Base-by-base conservation (phyloP, 2,329 filamentous ascomycete species). In the Stagonosporopsis chrysanthemi region DNA sequence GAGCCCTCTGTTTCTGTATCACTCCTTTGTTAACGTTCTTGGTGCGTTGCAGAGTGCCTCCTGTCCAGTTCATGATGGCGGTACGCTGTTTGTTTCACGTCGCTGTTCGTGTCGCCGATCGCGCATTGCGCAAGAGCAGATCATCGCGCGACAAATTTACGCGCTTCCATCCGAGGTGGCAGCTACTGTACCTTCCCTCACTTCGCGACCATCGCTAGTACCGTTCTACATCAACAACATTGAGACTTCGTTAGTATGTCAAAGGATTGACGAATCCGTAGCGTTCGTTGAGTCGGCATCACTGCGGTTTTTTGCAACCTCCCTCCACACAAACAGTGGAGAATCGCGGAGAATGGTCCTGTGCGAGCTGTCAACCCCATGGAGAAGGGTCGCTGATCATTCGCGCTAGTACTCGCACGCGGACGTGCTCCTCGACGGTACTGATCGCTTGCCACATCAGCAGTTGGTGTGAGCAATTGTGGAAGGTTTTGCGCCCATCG, bases 41-140 rank as follows among this genome's bases (percentile, higher is more conserved):
- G 26, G 68, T 74, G 46, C 76, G 72, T 57, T 76, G 77, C 29
- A 79, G 63, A 26, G 73, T 75, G 4, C 81, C 81, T 26, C 81
- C 81, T 0, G 79, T 82, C 81, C 81, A 83, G 52, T 82, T 81
- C 81, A 83, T 82, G 14, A 38, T 42, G 33, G 35, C 2, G 14
- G 23, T 12, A 15, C 5, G 29, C 19, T 4, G 28, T 17, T 38
- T 31, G 19, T 38, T 17, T 17, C 26, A 36, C 35, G 47, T 29
- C 29, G 8, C 19, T 36, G 26, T 38, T n/a, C 28, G 14, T 28
- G 24, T 14, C 14, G 15, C 24, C 19, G 6, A n/a, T 33, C 28
- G 47, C n/a, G 24, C n/a, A 15, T 29, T 19, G 31, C 22, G 33
- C 26, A 43, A 23, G 43, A 38, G 26, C 26, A 8, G 22, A 19